Conservation (phyloP, 177 flowering plant species). For the Vitis hybrid region DNA sequence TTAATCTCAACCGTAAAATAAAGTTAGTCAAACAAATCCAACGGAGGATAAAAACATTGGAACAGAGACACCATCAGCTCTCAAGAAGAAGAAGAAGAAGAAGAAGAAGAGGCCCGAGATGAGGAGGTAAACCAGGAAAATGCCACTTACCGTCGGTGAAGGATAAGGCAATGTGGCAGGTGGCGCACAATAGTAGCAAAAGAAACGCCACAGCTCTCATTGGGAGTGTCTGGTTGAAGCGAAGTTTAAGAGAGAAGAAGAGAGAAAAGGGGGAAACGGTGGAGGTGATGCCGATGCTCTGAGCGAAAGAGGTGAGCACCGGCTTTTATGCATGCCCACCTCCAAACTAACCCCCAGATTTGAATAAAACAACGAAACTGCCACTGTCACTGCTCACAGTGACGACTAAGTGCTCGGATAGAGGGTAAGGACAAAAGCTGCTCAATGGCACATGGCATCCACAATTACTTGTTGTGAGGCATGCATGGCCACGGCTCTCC, state of each 20-base stretch:
- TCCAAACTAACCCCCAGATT: constrained; percentile 9
- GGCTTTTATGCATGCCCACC: constrained; percentile 25
- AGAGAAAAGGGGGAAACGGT: not conserved
- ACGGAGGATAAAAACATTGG: not conserved
- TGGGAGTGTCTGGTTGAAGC: not conserved
- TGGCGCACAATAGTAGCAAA: constrained; percentile 28
- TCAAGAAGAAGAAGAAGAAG: not conserved
- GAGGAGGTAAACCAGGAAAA: no score
- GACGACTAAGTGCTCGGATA: not conserved
- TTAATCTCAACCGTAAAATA: not conserved
- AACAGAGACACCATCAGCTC: not conserved
- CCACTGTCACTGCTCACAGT: not conserved
- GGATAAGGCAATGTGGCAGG: constrained; percentile 19
- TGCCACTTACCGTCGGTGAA: constrained; percentile 28
- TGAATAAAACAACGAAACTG: constrained; percentile 4
- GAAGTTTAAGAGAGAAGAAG: constrained; percentile 7
- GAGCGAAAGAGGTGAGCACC: not conserved
- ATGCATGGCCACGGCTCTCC: constrained; percentile 4
- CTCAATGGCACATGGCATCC: constrained; percentile 12
- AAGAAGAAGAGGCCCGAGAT: no score
- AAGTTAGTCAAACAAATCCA: not conserved
- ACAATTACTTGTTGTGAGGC: not conserved
- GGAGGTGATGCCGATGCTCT: not conserved
- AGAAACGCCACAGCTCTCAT: constrained; percentile 22
- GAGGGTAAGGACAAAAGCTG: constrained; percentile 19